A percentile compares a stretch with the other conserved stretches of the same genome.
Conservation (phyloP, 257 asterid genomes). For the Ballota nigra region DNA sequence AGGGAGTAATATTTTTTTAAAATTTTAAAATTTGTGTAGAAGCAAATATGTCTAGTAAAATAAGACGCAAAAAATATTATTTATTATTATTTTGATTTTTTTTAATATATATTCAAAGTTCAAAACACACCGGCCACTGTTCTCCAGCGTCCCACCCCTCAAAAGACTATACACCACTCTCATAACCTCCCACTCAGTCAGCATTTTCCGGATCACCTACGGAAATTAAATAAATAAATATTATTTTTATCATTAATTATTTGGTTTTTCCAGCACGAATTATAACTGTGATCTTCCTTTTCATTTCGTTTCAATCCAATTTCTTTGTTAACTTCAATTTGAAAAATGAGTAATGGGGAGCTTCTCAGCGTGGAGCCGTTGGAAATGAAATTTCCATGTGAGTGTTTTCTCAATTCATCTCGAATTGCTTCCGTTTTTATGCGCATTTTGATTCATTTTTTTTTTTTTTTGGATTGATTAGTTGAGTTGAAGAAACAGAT, state of each 20-base stretch:
- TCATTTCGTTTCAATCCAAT: slow-evolving; percentile 26
- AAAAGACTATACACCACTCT: background rate
- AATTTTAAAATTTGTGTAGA: too few species aligned
- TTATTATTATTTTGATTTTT: too few species aligned
- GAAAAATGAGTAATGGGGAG: slow-evolving; percentile 48
- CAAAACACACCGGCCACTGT: background rate
- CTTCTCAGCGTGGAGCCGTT: slow-evolving; percentile 58
- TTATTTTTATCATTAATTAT: background rate
- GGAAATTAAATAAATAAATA: background rate
- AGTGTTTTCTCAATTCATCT: slow-evolving; percentile 17
- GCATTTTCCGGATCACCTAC: slow-evolving; percentile 43
- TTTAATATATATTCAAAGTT: background rate
- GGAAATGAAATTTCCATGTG: slow-evolving; percentile 70
- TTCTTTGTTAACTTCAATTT: background rate
- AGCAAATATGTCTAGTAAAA: too few species aligned
- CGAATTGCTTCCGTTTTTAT: background rate
- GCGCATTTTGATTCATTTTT: background rate
- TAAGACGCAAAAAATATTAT: too few species aligned
- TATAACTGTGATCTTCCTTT: slow-evolving; percentile 10
- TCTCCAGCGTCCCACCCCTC: background rate
- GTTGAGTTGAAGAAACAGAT: slow-evolving; percentile 86
- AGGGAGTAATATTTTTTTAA: too few species aligned
- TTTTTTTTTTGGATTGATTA: slow-evolving; percentile 25
- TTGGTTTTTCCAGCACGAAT: background rate
- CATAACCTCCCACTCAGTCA: slow-evolving; percentile 31